Base-by-base conservation (phyloP, 768 basidiomycete species). In the Tephrocybe sp. region DNA sequence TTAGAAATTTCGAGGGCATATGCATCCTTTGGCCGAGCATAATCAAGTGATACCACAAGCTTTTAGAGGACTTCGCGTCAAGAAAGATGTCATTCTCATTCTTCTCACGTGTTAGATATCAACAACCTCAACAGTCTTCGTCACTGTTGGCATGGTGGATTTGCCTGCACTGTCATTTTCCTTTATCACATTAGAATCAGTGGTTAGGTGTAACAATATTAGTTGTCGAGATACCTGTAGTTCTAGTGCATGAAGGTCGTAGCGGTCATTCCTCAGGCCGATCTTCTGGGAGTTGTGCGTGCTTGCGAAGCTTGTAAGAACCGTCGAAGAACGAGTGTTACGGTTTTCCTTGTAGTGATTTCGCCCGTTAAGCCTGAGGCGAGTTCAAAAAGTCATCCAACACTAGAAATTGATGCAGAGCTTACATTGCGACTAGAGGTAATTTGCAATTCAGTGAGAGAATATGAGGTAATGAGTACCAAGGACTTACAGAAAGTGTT, bases 341-440 rank as follows among this genome's bases (percentile, higher is more conserved):
- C n/a, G 22, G 24, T 39, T 39, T 5, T 62, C 53, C 32, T 59
- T 60, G 26, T 62, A 36, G 19, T 54, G 51, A 3, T 47, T 49
- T 13, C 61, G 54, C 5, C 57, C 56, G 44, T 66, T 63, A 26
- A 64, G 50, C 57, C 62, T 65, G 44, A 22, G 18, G 42, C 28
- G 12, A 24, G 12, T 22, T 38, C 9, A 31, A 28, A 15, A 24
- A 2, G 6, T n/a, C n/a, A 9, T 5, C 15, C 1, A 24, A 19
- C 15, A 2, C 3, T 11, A 27, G 19, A n/a, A 21, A 16, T 15
- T 15, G 16, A 15, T 6, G 13, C n/a, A n/a, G 24, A 19, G n/a
- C 64, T 60, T 49, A 69, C 67, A 70, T 70, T 18, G 67, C 69
- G 50, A 69, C 69, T 70, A 41, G 9, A 52, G n/a, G n/a, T n/a